These are phyloP conservation scores for Suillus plorans DNA, from an alignment of 768 basidiomycete species.

Conservation along the genomic window DNA sequence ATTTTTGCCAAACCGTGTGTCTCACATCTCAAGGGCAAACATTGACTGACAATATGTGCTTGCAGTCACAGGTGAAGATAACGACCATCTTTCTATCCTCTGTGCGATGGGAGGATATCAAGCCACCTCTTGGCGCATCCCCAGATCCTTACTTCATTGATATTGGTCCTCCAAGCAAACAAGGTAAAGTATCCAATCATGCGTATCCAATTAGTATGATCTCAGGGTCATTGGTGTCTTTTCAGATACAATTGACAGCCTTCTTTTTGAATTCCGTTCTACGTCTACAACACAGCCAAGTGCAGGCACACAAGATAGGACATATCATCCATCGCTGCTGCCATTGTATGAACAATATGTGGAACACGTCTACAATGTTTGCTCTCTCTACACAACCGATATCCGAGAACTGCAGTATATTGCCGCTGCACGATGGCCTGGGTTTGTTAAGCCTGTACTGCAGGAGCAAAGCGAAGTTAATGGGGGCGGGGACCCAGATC, in stretches of 20 bases:
- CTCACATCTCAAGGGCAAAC: background rate
- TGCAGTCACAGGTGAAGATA: slow-evolving; percentile 57
- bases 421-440: slow-evolving; percentile 78
- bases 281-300: slow-evolving; percentile 8
- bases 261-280: slow-evolving; percentile 39
- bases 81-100: slow-evolving; percentile 64
- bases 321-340: slow-evolving; percentile 56
- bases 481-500: slow-evolving; percentile 24
- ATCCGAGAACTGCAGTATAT: slow-evolving; percentile 73
- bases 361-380: slow-evolving; percentile 55
- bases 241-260: slow-evolving; percentile 34
- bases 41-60: slow-evolving; percentile 9
- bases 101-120: slow-evolving; percentile 68
- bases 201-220: background rate
- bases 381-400: slow-evolving; percentile 65
- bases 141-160: slow-evolving; percentile 73
- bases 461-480: slow-evolving; percentile 39
- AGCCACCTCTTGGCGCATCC: slow-evolving; percentile 66
- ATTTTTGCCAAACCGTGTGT: background rate
- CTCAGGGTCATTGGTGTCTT: background rate
- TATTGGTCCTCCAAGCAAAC: slow-evolving; percentile 51
- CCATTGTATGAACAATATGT: slow-evolving; percentile 67
- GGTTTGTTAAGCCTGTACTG: slow-evolving; percentile 69
- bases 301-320: slow-evolving; percentile 16
- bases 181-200: slow-evolving; percentile 41